phyloP scores from a whole-genome alignment of 345 rosid species.

The Aquilaria malaccensis region DNA sequence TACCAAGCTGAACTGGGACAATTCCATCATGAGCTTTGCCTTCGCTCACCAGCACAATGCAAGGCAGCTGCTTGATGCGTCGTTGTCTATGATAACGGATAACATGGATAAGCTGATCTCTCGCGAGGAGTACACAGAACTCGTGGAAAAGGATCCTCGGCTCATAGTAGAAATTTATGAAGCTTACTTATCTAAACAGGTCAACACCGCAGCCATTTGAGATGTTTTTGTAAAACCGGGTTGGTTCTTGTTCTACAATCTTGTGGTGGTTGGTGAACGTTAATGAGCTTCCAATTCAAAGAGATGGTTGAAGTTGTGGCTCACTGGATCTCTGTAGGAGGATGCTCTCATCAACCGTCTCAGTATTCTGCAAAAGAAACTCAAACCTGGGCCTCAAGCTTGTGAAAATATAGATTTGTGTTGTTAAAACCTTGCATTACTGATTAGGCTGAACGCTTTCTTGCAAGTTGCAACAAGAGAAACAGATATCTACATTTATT shows the following conservation, averaged over 20 bases:
- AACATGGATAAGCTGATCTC: slow-evolving; percentile 77
- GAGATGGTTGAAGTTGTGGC: not conserved
- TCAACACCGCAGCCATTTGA: slow-evolving; percentile 58
- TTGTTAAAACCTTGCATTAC: too few relatives aligned
- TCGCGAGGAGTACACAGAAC: slow-evolving; percentile 62
- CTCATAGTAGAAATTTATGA: slow-evolving; percentile 76
- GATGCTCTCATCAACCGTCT: too few relatives aligned
- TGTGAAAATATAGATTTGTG: too few relatives aligned
- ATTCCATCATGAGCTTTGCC: slow-evolving; percentile 61
- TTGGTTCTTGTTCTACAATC: too few relatives aligned
- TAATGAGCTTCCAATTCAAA: not conserved
- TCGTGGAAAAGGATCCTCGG: slow-evolving; percentile 68
- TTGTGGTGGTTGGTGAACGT: too few relatives aligned
- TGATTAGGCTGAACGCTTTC: too few relatives aligned
- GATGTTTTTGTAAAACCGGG: slow-evolving; percentile 19
- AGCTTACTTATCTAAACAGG: slow-evolving; percentile 62
- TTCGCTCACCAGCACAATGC: slow-evolving; percentile 89
- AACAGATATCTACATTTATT: too few relatives aligned
- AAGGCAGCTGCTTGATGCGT: slow-evolving; percentile 51
- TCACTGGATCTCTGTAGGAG: too few relatives aligned
- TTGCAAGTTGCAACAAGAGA: too few relatives aligned
- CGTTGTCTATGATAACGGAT: slow-evolving; percentile 55
- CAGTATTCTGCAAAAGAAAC: too few relatives aligned
- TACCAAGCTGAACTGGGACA: slow-evolving; percentile 72
- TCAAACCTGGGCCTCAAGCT: too few relatives aligned